Percentiles rank a stretch among this genome's conserved stretches.
phyloP scores from a whole-genome alignment of 2,329 filamentous ascomycete species.

The Fusarium scirpi region DNA sequence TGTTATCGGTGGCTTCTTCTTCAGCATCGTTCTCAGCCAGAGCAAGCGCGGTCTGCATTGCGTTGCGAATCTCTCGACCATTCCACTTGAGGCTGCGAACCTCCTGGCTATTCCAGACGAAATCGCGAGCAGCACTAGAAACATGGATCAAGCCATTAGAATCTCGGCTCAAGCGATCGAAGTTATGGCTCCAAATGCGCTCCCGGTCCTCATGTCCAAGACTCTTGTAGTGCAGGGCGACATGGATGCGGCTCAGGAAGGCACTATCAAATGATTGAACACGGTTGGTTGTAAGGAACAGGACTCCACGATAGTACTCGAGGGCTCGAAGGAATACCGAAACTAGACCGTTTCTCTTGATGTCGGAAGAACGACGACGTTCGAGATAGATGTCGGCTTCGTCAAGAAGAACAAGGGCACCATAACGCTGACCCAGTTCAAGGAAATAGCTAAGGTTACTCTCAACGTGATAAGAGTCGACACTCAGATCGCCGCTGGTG shows the following conservation, averaged over 20 bases:
- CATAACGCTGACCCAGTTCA: constrained; percentile 61
- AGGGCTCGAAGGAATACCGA: constrained; percentile 63
- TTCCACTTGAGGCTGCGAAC: constrained; percentile 57
- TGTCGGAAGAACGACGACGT: constrained; percentile 58
- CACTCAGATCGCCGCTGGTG: constrained; percentile 62
- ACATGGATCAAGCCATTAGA: constrained; percentile 54
- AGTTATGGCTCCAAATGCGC: constrained; percentile 60
- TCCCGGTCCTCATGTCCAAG: constrained; percentile 57
- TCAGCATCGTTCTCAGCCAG: constrained; percentile 58
- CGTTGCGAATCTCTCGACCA: constrained; percentile 58
- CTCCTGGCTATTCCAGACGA: constrained; percentile 53
- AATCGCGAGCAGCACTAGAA: constrained; percentile 54
- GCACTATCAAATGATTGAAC: constrained; percentile 61
- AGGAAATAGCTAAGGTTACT: constrained; percentile 61
- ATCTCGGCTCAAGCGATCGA: constrained; percentile 60
- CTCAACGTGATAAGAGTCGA: constrained; percentile 55
- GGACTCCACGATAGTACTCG: constrained; percentile 63
- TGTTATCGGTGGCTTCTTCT: constrained; percentile 50
- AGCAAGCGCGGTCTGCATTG: constrained; percentile 59
- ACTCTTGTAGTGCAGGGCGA: constrained; percentile 60
- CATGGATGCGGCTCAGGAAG: constrained; percentile 63
- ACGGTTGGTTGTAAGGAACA: constrained; percentile 65
- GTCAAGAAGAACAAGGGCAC: constrained; percentile 66
- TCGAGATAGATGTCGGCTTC: constrained; percentile 72
- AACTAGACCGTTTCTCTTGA: constrained; percentile 61